phyloP scores from a whole-genome alignment of 2,329 filamentous ascomycete genomes.

The Sarocladium strictum region DNA sequence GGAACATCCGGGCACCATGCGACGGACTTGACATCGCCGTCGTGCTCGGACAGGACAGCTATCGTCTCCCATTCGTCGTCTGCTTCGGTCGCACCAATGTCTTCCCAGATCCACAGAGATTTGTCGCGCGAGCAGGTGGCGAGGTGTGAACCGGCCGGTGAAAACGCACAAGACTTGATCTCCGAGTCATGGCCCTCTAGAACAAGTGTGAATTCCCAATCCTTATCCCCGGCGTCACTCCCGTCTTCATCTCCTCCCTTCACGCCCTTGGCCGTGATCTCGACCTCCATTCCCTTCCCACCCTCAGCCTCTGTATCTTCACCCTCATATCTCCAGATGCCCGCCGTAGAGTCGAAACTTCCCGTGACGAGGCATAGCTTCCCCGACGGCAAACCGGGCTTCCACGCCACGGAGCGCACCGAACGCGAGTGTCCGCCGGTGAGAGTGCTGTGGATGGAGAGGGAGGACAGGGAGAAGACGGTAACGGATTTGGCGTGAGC shows the following conservation, averaged over 20 bases:
- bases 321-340: slow-evolving; percentile 67
- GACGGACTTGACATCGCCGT: slow-evolving; percentile 91
- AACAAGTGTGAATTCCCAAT: slow-evolving; percentile 89
- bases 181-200: slow-evolving; percentile 94
- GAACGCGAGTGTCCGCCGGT: slow-evolving; percentile 86
- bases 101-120: slow-evolving; percentile 97
- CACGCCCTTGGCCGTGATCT: slow-evolving; percentile 27
- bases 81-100: slow-evolving; percentile 64
- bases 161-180: slow-evolving; percentile 75
- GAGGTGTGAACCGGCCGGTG: slow-evolving; percentile 67
- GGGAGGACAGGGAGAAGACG: slow-evolving; percentile 79
- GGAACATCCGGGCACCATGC: slow-evolving; percentile 76
- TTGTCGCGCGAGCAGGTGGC: slow-evolving; percentile 92
- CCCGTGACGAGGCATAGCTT: slow-evolving; percentile 82
- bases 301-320: slow-evolving; percentile 30
- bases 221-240: slow-evolving; percentile 57
- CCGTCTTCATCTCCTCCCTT: slow-evolving; percentile 24
- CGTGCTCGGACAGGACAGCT: slow-evolving; percentile 89
- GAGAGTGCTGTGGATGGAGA: slow-evolving; percentile 72
- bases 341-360: slow-evolving; percentile 89
- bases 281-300: slow-evolving; percentile 32
- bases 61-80: slow-evolving; percentile 97
- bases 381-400: slow-evolving; percentile 56
- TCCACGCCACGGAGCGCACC: slow-evolving; percentile 84
- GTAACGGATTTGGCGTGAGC: slow-evolving; percentile 82